Evolutionary conservation across 2,329 filamentous ascomycete species (phyloP).

Genomic region (Dissoconium aciculare): DNA sequence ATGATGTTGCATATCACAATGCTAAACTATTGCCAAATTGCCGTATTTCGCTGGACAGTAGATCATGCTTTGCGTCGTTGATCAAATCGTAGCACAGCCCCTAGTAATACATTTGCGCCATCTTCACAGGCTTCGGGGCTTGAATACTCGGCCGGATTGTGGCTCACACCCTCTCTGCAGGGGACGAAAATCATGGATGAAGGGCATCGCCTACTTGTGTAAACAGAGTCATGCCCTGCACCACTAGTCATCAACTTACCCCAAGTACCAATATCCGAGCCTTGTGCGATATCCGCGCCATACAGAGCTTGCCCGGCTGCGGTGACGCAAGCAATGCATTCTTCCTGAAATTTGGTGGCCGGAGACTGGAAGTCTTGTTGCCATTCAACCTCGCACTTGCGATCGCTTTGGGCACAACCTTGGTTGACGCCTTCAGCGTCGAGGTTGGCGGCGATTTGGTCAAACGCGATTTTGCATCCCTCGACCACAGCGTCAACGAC

Average conservation of each 20-base stretch:
- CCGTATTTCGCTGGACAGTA: too few relatives aligned
- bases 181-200: slow-evolving; percentile 37
- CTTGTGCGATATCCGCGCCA: slow-evolving; percentile 32
- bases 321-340: slow-evolving; percentile 52
- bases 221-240: slow-evolving; percentile 47
- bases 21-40: too few relatives aligned
- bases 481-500: slow-evolving; percentile 44
- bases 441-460: slow-evolving; percentile 42
- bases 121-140: slow-evolving; percentile 33
- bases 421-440: slow-evolving; percentile 35
- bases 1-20: too few relatives aligned
- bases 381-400: slow-evolving; percentile 40
- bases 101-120: slow-evolving; percentile 35
- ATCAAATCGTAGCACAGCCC: slow-evolving; percentile 37
- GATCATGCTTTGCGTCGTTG: too few relatives aligned
- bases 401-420: slow-evolving; percentile 26
- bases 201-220: slow-evolving; percentile 30
- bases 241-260: slow-evolving; percentile 43
- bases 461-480: slow-evolving; percentile 43
- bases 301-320: slow-evolving; percentile 44
- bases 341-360: slow-evolving; percentile 49
- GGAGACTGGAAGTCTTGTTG: slow-evolving; percentile 46
- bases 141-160: slow-evolving; percentile 33
- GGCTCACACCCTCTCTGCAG: slow-evolving; percentile 33
- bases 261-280: slow-evolving; percentile 17